Conservation (phyloP, 2,329 filamentous ascomycete species). For the Cordyceps farinosa region DNA sequence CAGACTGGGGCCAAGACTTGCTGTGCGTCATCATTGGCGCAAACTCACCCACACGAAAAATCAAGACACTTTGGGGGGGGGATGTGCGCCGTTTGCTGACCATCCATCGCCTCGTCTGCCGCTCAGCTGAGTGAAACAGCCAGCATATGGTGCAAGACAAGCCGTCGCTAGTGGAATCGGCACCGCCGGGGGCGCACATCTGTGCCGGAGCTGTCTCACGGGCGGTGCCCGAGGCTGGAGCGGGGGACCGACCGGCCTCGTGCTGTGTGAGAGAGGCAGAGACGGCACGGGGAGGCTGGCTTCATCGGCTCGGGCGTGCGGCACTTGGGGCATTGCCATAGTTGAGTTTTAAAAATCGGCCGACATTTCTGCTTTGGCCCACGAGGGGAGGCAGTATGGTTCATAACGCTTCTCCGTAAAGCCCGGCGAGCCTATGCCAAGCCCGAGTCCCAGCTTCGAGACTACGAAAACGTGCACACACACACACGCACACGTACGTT, state of each 20-base stretch:
- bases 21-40: neutral
- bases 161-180: neutral
- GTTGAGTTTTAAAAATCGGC: too few species aligned
- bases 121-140: slow-evolving; percentile 1
- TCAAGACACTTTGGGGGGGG: neutral
- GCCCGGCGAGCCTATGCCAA: too few species aligned
- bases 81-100: neutral
- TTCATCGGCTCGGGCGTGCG: neutral
- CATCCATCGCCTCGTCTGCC: neutral
- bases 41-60: neutral
- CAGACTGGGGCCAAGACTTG: neutral
- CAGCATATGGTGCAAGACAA: neutral
- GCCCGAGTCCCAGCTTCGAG: too few species aligned
- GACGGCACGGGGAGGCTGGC: neutral
- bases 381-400: too few species aligned
- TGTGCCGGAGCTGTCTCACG: slow-evolving; percentile 8
- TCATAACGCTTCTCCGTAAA: too few species aligned
- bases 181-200: neutral
- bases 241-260: neutral
- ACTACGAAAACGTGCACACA: too few species aligned
- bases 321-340: too few species aligned
- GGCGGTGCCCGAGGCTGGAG: neutral
- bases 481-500: too few species aligned
- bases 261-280: neutral
- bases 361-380: too few species aligned